Base-by-base conservation (phyloP, 495 filamentous ascomycete genomes). In the Aspergillus sclerotioniger region DNA sequence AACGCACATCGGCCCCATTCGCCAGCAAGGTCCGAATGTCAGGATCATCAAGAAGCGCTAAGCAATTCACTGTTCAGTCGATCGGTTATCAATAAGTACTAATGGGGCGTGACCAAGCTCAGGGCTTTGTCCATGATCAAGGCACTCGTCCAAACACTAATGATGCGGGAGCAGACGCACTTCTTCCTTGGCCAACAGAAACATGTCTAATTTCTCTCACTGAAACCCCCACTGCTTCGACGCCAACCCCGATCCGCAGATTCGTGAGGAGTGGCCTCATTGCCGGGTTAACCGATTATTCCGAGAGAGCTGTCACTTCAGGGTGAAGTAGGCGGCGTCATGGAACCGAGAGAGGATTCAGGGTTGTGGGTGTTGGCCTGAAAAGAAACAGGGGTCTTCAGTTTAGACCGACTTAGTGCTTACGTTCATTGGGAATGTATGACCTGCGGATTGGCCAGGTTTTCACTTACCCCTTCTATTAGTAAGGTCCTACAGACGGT, bases 1-100 rank as follows among this genome's bases (percentile, higher is more conserved):
- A 8, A 8, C 45, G 5, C 16, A 32, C 54, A 44, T 64, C 31
- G 21, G 57, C 57, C 16, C 54, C 58, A 16, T 57, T 50, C 1
- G 41, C 35, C 28, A 44, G 52, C 25, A 58, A 19, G 31, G 54
- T 33, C n/a, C n/a, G n/a, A n/a, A n/a, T n/a, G n/a, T 8, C 37
- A 41, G 37, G 37, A 41, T 12, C 7, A 41, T 41, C 12, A 41
- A 41, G 37, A 12, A 41, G 37, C n/a, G 12, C 10, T 12, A 41
- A n/a, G n/a, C n/a, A n/a, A n/a, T n/a, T n/a, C n/a, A n/a, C n/a
- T n/a, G n/a, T n/a, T n/a, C n/a, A n/a, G n/a, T n/a, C n/a, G n/a
- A n/a, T n/a, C n/a, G n/a, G n/a, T n/a, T n/a, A n/a, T n/a, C n/a
- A n/a, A n/a, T n/a, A n/a, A n/a, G n/a, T n/a, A n/a, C n/a, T n/a